These are phyloP conservation scores for Scortechinia acanthostroma DNA, from an alignment of 2,329 filamentous ascomycete species.

Conservation along the genomic window DNA sequence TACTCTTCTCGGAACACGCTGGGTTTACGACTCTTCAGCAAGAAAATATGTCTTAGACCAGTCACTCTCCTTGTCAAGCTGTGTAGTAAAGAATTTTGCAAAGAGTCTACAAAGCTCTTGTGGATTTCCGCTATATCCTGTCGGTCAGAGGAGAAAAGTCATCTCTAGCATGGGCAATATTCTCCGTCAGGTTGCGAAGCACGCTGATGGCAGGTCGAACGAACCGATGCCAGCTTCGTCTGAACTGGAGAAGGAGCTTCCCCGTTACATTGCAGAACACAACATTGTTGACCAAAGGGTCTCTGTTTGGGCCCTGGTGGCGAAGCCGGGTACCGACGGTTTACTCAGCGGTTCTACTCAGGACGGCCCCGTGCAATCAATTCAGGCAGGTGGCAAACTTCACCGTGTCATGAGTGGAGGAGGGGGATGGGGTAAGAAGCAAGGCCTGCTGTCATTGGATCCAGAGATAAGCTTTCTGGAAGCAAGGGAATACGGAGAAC, in stretches of 20 bases:
- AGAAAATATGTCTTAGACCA: conserved; percentile 8
- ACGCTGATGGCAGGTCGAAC: conserved; percentile 12
- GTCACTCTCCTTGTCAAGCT: background rate
- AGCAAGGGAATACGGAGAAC: conserved; percentile 6
- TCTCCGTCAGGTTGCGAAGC: conserved; percentile 25
- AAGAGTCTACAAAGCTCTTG: conserved; percentile 10
- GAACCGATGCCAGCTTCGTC: conserved; percentile 25
- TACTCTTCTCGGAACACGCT: conserved; percentile 24
- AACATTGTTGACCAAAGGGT: conserved; percentile 22
- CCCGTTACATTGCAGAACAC: conserved; percentile 24
- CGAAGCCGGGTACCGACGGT: conserved; percentile 10
- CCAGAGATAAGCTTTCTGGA: conserved; percentile 21
- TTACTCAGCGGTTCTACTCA: conserved; percentile 2
- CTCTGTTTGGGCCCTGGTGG: conserved; percentile 29
- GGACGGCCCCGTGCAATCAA: conserved; percentile 13
- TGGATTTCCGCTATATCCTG: conserved; percentile 20
- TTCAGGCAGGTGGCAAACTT: conserved; percentile 22
- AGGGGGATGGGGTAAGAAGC: conserved; percentile 33
- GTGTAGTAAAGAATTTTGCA: background rate
- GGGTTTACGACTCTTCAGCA: conserved; percentile 13
- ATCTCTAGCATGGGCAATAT: conserved; percentile 31
- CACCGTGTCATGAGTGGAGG: conserved; percentile 31
- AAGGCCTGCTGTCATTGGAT: conserved; percentile 28
- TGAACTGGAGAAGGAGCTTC: conserved; percentile 27
- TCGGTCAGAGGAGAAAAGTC: conserved; percentile 23